Conservation (phyloP, 768 basidiomycete species). For the Xerocomus brunneocitrinus region DNA sequence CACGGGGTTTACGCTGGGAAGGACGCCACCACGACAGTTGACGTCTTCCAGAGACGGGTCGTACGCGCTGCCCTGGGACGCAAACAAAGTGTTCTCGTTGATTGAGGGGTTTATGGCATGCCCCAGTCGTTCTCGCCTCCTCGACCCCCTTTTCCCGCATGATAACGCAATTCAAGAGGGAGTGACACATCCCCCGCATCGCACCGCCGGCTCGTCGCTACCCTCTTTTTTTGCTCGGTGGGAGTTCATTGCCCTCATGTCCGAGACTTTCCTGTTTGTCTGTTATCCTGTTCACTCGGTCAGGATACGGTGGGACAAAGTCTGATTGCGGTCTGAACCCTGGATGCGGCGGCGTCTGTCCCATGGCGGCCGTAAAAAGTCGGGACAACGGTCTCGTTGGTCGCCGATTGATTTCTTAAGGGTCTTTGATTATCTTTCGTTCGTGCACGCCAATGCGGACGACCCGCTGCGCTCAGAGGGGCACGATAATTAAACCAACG, state of each 20-base stretch:
- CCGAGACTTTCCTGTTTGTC: background rate
- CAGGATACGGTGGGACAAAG: background rate
- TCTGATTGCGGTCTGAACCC: background rate
- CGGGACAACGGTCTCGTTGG: background rate
- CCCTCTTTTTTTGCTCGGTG: background rate
- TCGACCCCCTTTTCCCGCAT: background rate
- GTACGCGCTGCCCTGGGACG: background rate
- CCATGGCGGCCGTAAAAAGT: background rate
- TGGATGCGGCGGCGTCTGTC: background rate
- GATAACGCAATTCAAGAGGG: background rate
- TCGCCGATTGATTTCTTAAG: background rate
- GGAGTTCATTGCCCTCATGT: background rate
- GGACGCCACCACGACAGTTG: conserved; percentile 16
- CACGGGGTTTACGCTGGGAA: background rate
- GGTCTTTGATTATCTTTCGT: background rate
- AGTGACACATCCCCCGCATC: background rate
- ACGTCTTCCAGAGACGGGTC: background rate
- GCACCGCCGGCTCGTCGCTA: background rate
- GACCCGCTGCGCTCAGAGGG: background rate
- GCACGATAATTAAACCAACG: background rate
- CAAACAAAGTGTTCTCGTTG: background rate
- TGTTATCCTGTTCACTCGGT: background rate
- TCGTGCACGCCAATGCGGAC: background rate
- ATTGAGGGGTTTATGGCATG: background rate
- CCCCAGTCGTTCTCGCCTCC: background rate